Percentiles rank a stretch among this genome's conserved stretches.
Evolutionary conservation across 495 filamentous ascomycete species (phyloP).

Genomic region (Neurospora sp.): DNA sequence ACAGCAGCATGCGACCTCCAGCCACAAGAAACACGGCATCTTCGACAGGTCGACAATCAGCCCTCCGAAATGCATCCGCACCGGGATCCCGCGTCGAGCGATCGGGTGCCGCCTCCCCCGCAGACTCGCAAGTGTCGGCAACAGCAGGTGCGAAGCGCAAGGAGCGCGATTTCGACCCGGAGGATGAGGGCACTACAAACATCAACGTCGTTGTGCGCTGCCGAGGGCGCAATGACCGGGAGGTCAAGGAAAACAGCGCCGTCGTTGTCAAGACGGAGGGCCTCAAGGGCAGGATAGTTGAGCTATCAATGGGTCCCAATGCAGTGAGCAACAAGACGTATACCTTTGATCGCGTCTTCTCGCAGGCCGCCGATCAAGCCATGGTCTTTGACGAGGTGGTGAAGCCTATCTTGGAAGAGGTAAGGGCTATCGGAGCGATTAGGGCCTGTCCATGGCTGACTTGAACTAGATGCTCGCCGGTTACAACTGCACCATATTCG

Average conservation of each 20-base stretch:
- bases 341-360: conserved; percentile 94
- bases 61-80: conserved; percentile 9
- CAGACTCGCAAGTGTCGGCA: conserved; percentile 48
- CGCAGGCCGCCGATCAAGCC: conserved; percentile 83
- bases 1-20: conserved; percentile 22
- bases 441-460: conserved; percentile 3
- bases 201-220: conserved; percentile 96
- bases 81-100: conserved; percentile 26
- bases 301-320: conserved; percentile 86
- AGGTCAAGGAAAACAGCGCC: conserved; percentile 84
- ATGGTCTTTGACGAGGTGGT: conserved; percentile 95
- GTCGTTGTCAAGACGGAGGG: conserved; percentile 84
- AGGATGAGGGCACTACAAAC: conserved; percentile 66
- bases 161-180: conserved; percentile 68
- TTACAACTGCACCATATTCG: conserved; percentile 99
- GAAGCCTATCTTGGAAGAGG: conserved; percentile 82
- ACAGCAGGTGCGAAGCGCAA: conserved; percentile 60
- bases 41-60: conserved; percentile 3
- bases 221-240: conserved; percentile 82
- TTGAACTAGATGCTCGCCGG: conserved; percentile 70
- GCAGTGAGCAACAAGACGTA: conserved; percentile 93
- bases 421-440: conserved; percentile 26
- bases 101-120: conserved; percentile 49
- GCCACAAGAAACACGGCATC: conserved; percentile 5
- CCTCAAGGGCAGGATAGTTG: conserved; percentile 69